phyloP scores from a whole-genome alignment of 139 green algal genomes.

The Yamagishiella unicocca region DNA sequence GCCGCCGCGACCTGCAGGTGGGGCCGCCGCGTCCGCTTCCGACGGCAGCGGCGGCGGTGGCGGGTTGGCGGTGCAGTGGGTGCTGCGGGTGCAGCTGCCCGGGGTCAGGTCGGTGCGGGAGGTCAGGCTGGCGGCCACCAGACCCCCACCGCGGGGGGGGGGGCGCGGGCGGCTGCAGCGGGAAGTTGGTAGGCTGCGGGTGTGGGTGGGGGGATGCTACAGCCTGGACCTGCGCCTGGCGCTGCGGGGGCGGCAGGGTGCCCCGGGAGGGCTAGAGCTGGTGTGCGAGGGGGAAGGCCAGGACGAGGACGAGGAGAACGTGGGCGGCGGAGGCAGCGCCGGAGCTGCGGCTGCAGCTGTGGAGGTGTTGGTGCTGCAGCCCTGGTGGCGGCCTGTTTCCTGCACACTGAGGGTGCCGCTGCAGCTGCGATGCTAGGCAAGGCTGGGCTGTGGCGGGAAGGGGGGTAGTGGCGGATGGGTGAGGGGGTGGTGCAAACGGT shows the following conservation, averaged over 20 bases:
- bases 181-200: neutral
- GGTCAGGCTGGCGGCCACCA: constrained; percentile 10
- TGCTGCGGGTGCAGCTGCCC: constrained; percentile 13
- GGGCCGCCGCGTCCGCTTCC: too few species aligned
- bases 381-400: neutral
- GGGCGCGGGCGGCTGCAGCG: neutral
- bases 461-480: too few species aligned
- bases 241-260: neutral
- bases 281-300: neutral
- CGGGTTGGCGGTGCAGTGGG: neutral
- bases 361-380: constrained; percentile 18
- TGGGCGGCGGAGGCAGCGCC: too few species aligned
- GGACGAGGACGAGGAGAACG: neutral
- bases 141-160: neutral
- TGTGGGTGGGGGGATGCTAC: constrained; percentile 20
- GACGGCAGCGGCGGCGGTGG: too few species aligned
- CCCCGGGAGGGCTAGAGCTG: neutral
- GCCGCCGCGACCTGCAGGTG: neutral
- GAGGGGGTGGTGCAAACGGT: too few species aligned
- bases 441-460: too few species aligned
- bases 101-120: neutral
- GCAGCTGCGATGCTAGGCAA: neutral
- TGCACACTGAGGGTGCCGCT: neutral
- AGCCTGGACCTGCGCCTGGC: constrained; percentile 10
- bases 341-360: neutral